Base-by-base conservation (phyloP, 768 basidiomycete species). In the Trametes cubensis region DNA sequence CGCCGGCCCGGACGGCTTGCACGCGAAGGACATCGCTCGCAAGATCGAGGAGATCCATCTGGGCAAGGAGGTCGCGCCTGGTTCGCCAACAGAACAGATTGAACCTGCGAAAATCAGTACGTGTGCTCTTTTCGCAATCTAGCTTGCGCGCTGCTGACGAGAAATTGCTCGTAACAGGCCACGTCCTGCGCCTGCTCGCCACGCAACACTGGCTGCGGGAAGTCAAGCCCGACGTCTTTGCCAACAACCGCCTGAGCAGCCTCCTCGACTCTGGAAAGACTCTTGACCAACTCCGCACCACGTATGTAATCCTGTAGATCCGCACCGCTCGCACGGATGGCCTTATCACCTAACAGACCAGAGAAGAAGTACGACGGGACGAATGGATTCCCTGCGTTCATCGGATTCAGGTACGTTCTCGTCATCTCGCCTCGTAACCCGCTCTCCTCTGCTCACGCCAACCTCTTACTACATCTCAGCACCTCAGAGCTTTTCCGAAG, bases 381-480 rank as follows among this genome's bases (percentile, higher is more conserved):
- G 0, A 81, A 85, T 62, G 89, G 86, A 2, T 79, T 85, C 13
- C 79, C 89, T 8, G 90, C 89, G 0, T 85, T 90, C 63, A 80
- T 88, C 7, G 88, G 84, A 6, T 69, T 89, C 48, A 83, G 81
- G 89, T 90, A 57, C 44, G 84, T 30, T 26, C 10, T 74, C 34
- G 44, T 21, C 18, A 47, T 25, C 34, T 34, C 34, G 11, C 5
- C 4, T 11, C 10, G 34, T 34, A 34, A 6, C 34, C 11, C 11
- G 34, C 34, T 34, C 4, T 34, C 2, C 34, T 5, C 34, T 34
- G 34, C 34, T 34, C 34, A 11, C 34, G 34, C 34, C 34, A 34
- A 34, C 34, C 34, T 10, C 34, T 34, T 34, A 10, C 34, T 11
- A 2, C 10, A 34, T 34, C 10, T 34, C 48, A 51, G 54, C 41